A percentile compares a stretch with the other conserved stretches of the same genome.
These are phyloP conservation scores for Phytophthora tubulina DNA, from an alignment of 352 stramenopile species.

Conservation along the genomic window DNA sequence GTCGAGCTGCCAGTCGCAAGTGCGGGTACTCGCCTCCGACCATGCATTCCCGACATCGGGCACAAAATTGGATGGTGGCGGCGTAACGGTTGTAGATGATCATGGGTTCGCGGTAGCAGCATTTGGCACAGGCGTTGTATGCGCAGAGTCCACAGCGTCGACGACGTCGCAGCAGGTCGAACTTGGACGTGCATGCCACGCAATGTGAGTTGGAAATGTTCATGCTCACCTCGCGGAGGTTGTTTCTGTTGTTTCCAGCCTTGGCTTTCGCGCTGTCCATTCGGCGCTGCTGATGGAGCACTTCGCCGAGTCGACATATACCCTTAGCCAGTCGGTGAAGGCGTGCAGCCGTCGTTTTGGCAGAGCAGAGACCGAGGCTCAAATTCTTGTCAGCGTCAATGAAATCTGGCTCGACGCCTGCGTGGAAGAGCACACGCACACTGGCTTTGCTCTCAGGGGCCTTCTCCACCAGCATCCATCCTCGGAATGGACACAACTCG, in stretches of 20 bases:
- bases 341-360: slow-evolving; percentile 38
- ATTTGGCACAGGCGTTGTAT: slow-evolving; percentile 48
- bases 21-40: slow-evolving; percentile 48
- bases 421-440: slow-evolving; percentile 44
- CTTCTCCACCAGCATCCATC: slow-evolving; percentile 46
- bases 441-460: slow-evolving; percentile 36
- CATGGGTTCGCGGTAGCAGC: slow-evolving; percentile 47
- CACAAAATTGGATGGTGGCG: slow-evolving; percentile 48
- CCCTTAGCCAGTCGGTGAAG: slow-evolving; percentile 41
- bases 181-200: slow-evolving; percentile 47
- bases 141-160: slow-evolving; percentile 46
- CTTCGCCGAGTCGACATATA: slow-evolving; percentile 41
- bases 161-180: slow-evolving; percentile 40
- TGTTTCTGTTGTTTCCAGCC: background rate
- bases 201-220: slow-evolving; percentile 48
- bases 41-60: slow-evolving; percentile 49
- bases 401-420: slow-evolving; percentile 26
- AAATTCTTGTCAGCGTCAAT: slow-evolving; percentile 9
- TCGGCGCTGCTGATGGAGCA: slow-evolving; percentile 35
- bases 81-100: slow-evolving; percentile 52
- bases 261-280: slow-evolving; percentile 21
- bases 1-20: slow-evolving; percentile 39
- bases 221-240: slow-evolving; percentile 6
- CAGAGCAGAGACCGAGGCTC: slow-evolving; percentile 30
- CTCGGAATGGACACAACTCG: slow-evolving; percentile 37